Base-by-base conservation (phyloP, 352 stramenopile genomes). In the Globisporangium acanthophoron region DNA sequence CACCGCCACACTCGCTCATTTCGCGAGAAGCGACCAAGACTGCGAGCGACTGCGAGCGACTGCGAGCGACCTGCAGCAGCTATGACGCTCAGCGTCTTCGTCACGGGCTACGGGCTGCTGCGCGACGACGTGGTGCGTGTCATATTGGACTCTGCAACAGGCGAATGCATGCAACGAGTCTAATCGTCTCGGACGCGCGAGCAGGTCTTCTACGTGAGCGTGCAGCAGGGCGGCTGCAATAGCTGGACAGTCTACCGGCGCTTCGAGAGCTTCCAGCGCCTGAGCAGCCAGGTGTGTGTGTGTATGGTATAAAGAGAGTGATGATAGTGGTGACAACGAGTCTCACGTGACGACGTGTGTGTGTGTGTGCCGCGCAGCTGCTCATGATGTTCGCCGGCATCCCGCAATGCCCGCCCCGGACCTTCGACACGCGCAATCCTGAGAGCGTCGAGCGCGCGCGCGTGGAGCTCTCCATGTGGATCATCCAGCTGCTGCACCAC, bases 401-500 rank as follows among this genome's bases (percentile, higher is more conserved):
- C 16, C 84, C 81, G 27, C 58, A 65, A 27, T 92, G 81, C 56
- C 84, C 84, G 24, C 63, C 71, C 13, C 65, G 62, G 21, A 71
- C 69, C 44, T 84, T 87, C 41, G 80, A 94, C 59, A 7, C 81
- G 54, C 74, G 76, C 59, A 87, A 75, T 59, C 71, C 79, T 3
- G 78, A 90, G 44, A 88, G 66, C 56, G 59, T 90, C 27, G 84
- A 92, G 69, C 87, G 87, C 61, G 71, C 74, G 37, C 80, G 81
- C 35, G 70, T 83, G 46, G 84, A 92, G 37, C 59, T 94, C 55
- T 80, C 69, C 29, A 87, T 90, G 71, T 94, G 84, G 84, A 68
- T 94, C 43, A 81, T 88, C 71, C 82, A 92, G 62, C 67, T 94
- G 13, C 65, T 92, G 51, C 78, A 87, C 54, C 80, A 94, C 65